A percentile compares a stretch with the other conserved stretches of the same genome.
These are phyloP conservation scores for Schizopora paradoxa DNA, from an alignment of 1,284 basidiomycete species.

Conservation along the genomic window DNA sequence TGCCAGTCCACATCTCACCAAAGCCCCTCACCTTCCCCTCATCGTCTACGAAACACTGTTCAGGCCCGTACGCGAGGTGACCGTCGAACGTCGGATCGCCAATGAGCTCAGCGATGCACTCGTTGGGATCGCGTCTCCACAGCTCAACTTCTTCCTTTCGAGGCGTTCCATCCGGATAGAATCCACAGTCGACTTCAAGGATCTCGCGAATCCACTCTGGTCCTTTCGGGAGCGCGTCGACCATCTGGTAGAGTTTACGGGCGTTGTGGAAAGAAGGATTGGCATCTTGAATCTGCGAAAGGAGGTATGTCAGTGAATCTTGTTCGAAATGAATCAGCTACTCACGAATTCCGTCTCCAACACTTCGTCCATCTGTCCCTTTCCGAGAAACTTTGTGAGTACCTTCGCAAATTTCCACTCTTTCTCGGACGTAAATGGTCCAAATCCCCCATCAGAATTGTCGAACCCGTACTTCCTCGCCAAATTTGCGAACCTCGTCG, in stretches of 20 bases:
- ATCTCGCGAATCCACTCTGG: conserved; percentile 3
- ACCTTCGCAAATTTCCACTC: conserved; percentile 4
- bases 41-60: conserved; percentile 15
- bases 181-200: conserved; percentile 1
- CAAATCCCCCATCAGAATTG: too few relatives aligned
- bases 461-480: too few relatives aligned
- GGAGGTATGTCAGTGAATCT: too few relatives aligned
- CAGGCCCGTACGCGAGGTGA: conserved; percentile 5
- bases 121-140: conserved; percentile 19
- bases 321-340: too few relatives aligned
- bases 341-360: too few relatives aligned
- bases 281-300: too few relatives aligned
- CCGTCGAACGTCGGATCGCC: conserved; percentile 7
- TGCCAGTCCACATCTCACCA: conserved; percentile 11
- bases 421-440: conserved; percentile 1
- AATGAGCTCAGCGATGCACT: conserved; percentile 14
- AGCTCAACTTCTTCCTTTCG: conserved; percentile 13
- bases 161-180: too few relatives aligned
- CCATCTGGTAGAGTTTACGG: conserved; percentile 1
- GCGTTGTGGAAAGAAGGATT: conserved; percentile 13
- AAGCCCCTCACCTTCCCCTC: conserved; percentile 19
- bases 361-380: too few relatives aligned
- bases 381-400: too few relatives aligned
- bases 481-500: too few relatives aligned
- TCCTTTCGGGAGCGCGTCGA: conserved; percentile 15